Percentiles rank a stretch among this genome's conserved stretches.
phyloP scores from a whole-genome alignment of 2,329 filamentous ascomycete species.

The Drechslerella coelobrocha region DNA sequence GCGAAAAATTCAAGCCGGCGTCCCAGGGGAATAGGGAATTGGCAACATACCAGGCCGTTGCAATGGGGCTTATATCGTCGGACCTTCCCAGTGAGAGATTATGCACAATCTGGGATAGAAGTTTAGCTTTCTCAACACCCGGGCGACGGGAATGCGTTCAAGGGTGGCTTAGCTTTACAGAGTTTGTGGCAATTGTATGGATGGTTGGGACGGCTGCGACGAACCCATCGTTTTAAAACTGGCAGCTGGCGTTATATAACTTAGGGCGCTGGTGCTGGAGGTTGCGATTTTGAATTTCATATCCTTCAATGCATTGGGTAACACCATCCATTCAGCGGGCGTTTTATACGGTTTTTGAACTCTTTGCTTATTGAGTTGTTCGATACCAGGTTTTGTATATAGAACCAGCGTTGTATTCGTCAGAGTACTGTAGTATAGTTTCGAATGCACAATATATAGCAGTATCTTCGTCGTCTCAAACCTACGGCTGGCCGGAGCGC shows the following conservation, averaged over 20 bases:
- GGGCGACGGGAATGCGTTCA: conserved; percentile 37
- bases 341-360: background rate
- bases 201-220: conserved; percentile 45
- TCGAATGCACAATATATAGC: background rate
- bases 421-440: background rate
- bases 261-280: background rate
- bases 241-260: background rate
- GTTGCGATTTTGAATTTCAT: background rate
- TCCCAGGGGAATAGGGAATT: conserved; percentile 35
- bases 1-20: conserved; percentile 32
- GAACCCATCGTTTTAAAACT: conserved; percentile 31
- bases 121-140: conserved; percentile 35
- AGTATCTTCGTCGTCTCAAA: background rate
- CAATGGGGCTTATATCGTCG: conserved; percentile 39
- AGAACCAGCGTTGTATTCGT: background rate
- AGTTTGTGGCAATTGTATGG: conserved; percentile 43
- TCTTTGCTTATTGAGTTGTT: background rate
- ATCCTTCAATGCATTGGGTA: background rate
- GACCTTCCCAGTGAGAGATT: conserved; percentile 34
- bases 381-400: conserved; percentile 12
- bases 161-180: conserved; percentile 44
- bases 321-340: background rate
- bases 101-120: conserved; percentile 36
- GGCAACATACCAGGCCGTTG: conserved; percentile 41
- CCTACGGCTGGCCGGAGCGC: no score